Base-by-base conservation (phyloP, 2,329 filamentous ascomycete species). In the Alternaria brassicae region DNA sequence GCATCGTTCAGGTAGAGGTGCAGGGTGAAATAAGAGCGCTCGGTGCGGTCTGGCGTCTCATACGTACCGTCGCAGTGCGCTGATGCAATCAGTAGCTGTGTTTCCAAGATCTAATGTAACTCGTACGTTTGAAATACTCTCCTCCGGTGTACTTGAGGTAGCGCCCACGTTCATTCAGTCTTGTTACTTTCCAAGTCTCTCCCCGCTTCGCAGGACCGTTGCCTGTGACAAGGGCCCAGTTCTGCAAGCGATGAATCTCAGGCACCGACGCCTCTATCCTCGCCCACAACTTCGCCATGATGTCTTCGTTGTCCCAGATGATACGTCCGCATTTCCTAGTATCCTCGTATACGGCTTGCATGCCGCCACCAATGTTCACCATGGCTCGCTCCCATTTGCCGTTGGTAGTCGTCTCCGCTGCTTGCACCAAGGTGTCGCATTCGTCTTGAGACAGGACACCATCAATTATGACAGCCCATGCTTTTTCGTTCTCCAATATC, bases 321-420 rank as follows among this genome's bases (percentile, higher is more conserved):
- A 94, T 91, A 3, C 91, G 84, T n/a, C 89, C 89, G 68, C 89
- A 89, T 61, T 91, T 88, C 15, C 91, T 83, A 48, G 86, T 86
- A 8, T 86, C 83, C 1, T 84, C 80, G 4, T 82, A 78, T 40
- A 88, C 74, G 3, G 81, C 76, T 76, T 94, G 88, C 56, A 74
- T 79, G 3, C 90, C 89, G 4, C 76, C 75, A 5, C 90, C 90
- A 23, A 86, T 75, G 71, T 90, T 90, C 57, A 93, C 82, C 75
- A 91, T 82, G 0, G 91, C 91, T 2, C 86, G 85, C 49, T 83
- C 81, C 91, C 91, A 94, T 1, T 80, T 63, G 27, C 68, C 73
- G 28, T 68, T 53, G 0, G 69, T 70, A 1, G 67, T 75, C 42
- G 73, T 68, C 59, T 77, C 74, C 1, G 72, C 74, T 10, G 66